These are phyloP conservation scores for Buxus sempervirens DNA, from an alignment of 164 flowering plant species.

Conservation along the genomic window DNA sequence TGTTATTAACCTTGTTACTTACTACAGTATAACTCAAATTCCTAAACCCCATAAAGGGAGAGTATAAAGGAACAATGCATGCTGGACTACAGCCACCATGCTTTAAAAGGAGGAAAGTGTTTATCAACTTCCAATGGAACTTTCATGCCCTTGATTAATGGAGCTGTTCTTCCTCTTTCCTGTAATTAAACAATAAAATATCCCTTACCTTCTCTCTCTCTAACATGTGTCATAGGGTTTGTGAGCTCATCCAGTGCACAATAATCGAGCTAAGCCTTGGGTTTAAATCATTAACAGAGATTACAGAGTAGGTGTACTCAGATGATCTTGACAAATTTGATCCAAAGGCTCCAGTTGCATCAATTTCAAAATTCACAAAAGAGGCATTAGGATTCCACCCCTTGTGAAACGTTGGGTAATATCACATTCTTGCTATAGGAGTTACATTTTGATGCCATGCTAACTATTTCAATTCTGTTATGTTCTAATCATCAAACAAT, in stretches of 20 bases:
- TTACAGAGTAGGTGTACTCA: too few species aligned
- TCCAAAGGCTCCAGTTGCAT: too few species aligned
- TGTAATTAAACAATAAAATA: conserved; percentile 20
- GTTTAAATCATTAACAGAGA: too few species aligned
- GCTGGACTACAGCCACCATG: conserved; percentile 29
- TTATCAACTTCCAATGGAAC: conserved; percentile 18
- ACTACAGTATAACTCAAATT: conserved; percentile 28
- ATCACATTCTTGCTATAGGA: too few species aligned
- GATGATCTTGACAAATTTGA: too few species aligned
- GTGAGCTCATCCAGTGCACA: conserved; percentile 7
- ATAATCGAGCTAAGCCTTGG: neutral
- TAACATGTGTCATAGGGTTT: conserved; percentile 8
- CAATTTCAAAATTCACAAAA: too few species aligned
- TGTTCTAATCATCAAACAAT: too few species aligned
- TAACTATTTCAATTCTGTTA: too few species aligned
- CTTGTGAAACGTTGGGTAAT: too few species aligned
- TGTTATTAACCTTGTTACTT: conserved; percentile 14
- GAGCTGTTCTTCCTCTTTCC: conserved; percentile 29
- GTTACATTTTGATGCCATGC: too few species aligned
- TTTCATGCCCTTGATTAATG: conserved; percentile 35
- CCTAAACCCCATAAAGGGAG: conserved; percentile 36
- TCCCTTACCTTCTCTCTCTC: conserved; percentile 2
- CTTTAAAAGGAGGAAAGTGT: conserved; percentile 27
- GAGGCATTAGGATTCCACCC: too few species aligned
- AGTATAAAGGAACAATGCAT: conserved; percentile 25